Percentiles rank a stretch among this genome's conserved stretches.
These are phyloP conservation scores for Trichosanthes truncata DNA, from an alignment of 306 rosid species.

Conservation along the genomic window DNA sequence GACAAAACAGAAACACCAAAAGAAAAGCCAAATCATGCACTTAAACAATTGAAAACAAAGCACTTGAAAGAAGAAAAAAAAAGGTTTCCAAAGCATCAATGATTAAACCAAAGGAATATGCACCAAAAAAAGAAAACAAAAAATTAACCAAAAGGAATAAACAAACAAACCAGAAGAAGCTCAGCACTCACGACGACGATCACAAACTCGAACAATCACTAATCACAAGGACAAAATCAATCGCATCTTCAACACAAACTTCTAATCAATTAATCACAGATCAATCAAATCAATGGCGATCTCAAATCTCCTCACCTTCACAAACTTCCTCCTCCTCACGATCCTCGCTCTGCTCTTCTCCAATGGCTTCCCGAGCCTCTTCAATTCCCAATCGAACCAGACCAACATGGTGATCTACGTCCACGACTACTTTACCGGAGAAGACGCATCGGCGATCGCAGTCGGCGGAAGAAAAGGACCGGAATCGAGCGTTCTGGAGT, in stretches of 20 bases:
- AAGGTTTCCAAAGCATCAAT: not conserved
- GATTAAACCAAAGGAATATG: not conserved
- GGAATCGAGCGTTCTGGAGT: constrained; percentile 31
- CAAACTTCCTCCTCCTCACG: not conserved
- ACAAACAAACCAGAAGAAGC: not conserved
- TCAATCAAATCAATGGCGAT: not conserved
- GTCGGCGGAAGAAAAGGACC: constrained; percentile 37
- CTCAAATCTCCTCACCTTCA: not conserved
- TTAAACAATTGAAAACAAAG: not conserved
- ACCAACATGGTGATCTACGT: constrained; percentile 52
- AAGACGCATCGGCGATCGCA: constrained; percentile 14
- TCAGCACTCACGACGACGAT: not conserved
- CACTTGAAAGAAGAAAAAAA: not conserved
- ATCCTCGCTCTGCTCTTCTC: not conserved
- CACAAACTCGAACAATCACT: not conserved
- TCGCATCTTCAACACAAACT: not conserved
- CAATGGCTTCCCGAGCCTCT: not conserved
- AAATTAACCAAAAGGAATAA: not conserved
- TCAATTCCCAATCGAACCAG: constrained; percentile 14
- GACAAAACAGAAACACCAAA: not conserved
- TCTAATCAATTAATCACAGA: not conserved
- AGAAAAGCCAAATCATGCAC: not conserved
- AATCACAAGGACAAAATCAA: not conserved
- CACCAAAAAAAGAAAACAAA: not conserved
- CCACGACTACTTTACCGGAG: constrained; percentile 56